These are phyloP conservation scores for Aspergillus homomorphus DNA, from an alignment of 495 filamentous ascomycete genomes.

Conservation along the genomic window DNA sequence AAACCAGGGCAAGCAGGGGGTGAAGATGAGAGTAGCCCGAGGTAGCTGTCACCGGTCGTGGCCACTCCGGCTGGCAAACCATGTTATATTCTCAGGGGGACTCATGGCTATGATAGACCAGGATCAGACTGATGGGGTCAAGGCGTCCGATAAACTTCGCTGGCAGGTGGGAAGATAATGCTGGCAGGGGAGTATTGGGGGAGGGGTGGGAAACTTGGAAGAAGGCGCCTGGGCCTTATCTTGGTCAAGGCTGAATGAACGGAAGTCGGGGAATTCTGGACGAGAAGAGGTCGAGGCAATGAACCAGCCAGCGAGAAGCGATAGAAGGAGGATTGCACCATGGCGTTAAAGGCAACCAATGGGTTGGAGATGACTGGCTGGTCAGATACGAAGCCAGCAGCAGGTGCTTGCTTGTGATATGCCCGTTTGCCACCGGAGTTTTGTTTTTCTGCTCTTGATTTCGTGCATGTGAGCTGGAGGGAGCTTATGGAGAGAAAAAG, in stretches of 20 bases:
- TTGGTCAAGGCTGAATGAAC: not conserved
- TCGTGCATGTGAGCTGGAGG: not conserved
- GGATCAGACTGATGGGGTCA: not conserved
- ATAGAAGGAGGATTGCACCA: slow-evolving; percentile 4
- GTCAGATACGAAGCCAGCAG: slow-evolving; percentile 2
- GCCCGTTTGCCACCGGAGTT: not conserved
- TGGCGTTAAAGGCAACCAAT: slow-evolving; percentile 5
- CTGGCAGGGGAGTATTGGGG: not conserved
- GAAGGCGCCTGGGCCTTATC: not conserved
- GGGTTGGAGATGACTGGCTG: slow-evolving; percentile 1
- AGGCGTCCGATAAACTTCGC: slow-evolving; percentile 6
- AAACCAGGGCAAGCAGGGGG: not conserved
- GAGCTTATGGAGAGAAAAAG: too few relatives aligned
- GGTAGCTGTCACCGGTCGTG: not conserved
- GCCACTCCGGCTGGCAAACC: not conserved
- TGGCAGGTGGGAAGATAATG: not conserved
- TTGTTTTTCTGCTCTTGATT: not conserved
- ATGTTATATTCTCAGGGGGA: slow-evolving; percentile 1
- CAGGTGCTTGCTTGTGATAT: slow-evolving; percentile 3
- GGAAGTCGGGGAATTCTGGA: not conserved
- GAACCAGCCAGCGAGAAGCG: slow-evolving; percentile 11
- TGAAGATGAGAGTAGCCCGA: not conserved
- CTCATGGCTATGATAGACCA: not conserved
- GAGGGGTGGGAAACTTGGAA: not conserved
- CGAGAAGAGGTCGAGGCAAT: not conserved